Base-by-base conservation (phyloP, 805 yeast genomes). In the Wickerhamomyces rabaulensis region DNA sequence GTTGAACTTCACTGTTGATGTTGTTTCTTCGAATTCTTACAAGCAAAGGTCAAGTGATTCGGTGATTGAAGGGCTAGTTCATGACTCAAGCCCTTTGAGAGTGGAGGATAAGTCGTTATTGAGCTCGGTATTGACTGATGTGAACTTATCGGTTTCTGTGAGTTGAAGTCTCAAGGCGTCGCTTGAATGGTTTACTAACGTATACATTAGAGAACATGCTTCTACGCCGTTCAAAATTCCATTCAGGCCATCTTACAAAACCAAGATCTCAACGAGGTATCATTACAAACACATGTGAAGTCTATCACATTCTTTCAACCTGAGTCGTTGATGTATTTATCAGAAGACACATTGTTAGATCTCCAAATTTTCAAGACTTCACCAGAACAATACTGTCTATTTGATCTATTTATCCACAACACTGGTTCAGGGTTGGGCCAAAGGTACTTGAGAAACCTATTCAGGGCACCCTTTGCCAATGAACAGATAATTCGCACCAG, bases 391-490 rank as follows among this genome's bases (percentile, higher is more conserved):
- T 23, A 23, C 1, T 53, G 52, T 9, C 50, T 58, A 4, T 52
- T 54, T 37, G 50, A 59, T 37, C 19, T 63, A 7, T 22, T 66
- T 15, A 52, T 57, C 42, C 48, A 44, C 19, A 62, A 68, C 1
- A 6, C 53, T 54, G 23, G 50, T 2, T 58, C 74, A 0, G 56
- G 55, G 9, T 45, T 58, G 12, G 71, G 75, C 0, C 52, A 49
- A 25, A 52, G 56, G 21, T 50, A 62, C 2, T 42, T 74, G n/a
- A 55, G 49, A 12, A 49, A 61, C 1, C 69, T 71, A 70, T 52
- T 74, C 10, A 29, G 55, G 3, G 55, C 66, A 15, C 78, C 78
- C 0, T 47, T 67, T 4, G 50, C 60, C 1, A 56, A 63, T n/a
- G 44, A 51, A 1, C 49, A 51, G 1, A 21, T 46, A 7, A 65